Evolutionary conservation across 495 filamentous ascomycete genomes (phyloP), one percentile per base, ranked within the genome.

Genomic region (Neurospora sublineolata): DNA sequence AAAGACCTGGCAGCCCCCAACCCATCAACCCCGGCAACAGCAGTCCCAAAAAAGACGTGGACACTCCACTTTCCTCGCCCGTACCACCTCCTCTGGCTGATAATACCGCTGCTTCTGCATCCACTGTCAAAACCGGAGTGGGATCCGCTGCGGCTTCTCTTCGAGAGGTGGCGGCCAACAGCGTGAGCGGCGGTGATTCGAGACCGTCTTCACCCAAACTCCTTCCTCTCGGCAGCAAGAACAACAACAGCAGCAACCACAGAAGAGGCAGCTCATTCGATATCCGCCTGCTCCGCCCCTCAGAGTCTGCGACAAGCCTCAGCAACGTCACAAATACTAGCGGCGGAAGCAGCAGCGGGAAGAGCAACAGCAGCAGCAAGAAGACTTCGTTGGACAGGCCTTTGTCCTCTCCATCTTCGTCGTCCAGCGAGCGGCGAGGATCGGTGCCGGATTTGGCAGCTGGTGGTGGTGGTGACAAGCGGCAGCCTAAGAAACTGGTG

Each of bases 401-500:
- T 20, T 75, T 72, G 12, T 44, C 69, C 11, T 68, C 12, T 20
- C 71, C 70, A 20, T 30, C 72, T 46, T 33, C 70, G 20, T 46
- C 39, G 33, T 38, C 33, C 8, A 36, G 33, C 73, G 33, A 68
- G 70, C 14, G 41, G 37, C 37, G 39, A 69, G 36, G 69, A 30
- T 33, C 71, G 37, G 44, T 37, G 68, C 40, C 68, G 37, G 37
- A 37, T 4, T 37, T 64, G 27, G 52, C 52, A 18, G 27, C 52
- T 64, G 52, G 14, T 36, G 27, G 46, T 14, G 46, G 18, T 12
- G 64, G n/a, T 16, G 67, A 41, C 4, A 79, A 77, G 27, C 75
- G 75, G 4, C 75, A 70, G 70, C 73, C 76, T 23, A 75, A 75
- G 41, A 79, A 80, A 70, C 69, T 79, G 37, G 74, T 70, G 6